These are phyloP conservation scores for Kwoniella newhampshirensis DNA, from an alignment of 768 basidiomycete species.

Conservation along the genomic window DNA sequence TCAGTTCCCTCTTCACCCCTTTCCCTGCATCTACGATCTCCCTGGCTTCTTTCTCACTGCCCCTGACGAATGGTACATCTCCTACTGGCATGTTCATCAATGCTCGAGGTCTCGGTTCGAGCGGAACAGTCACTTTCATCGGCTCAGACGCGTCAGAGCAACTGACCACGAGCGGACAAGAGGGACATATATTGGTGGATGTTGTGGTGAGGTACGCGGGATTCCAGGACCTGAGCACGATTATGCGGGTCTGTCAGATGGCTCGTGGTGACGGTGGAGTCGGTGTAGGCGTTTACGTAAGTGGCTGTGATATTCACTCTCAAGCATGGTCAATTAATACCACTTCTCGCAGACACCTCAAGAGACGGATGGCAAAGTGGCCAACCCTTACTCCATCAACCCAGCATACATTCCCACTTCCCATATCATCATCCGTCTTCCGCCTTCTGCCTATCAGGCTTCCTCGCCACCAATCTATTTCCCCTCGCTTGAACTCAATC, in stretches of 20 bases:
- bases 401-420: conserved; percentile 32
- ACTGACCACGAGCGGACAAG: conserved; percentile 28
- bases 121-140: conserved; percentile 43
- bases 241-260: conserved; percentile 47
- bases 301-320: not conserved
- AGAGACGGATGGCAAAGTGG: conserved; percentile 42
- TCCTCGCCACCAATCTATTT: conserved; percentile 12
- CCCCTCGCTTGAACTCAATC: conserved; percentile 24
- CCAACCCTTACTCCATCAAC: conserved; percentile 36
- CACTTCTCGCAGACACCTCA: conserved; percentile 27
- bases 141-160: conserved; percentile 33
- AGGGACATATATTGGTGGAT: conserved; percentile 43
- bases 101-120: conserved; percentile 38
- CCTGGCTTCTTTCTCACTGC: conserved; percentile 39
- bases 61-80: conserved; percentile 21
- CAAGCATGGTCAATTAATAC: not conserved
- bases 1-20: conserved; percentile 36
- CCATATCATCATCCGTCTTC: conserved; percentile 38
- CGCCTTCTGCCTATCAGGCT: conserved; percentile 26
- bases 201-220: conserved; percentile 40
- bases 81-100: conserved; percentile 29
- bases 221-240: conserved; percentile 22
- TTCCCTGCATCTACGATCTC: conserved; percentile 35
- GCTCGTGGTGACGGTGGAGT: conserved; percentile 20
- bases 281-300: conserved; percentile 33